Evolutionary conservation across 805 yeast genomes (phyloP).

Genomic region (Pichia exigua): DNA sequence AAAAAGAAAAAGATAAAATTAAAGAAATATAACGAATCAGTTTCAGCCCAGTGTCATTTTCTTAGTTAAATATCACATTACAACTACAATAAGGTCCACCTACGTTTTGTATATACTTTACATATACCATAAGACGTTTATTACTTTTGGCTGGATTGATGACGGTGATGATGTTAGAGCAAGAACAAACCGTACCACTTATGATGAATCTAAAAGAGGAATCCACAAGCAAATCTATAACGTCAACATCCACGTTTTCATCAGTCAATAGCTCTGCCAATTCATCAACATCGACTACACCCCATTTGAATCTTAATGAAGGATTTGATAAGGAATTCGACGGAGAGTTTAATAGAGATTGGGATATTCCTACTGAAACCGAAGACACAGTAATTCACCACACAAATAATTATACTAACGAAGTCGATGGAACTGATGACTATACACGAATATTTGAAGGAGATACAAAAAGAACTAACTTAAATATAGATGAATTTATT

Average conservation of each 20-base stretch:
- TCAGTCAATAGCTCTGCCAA: background rate
- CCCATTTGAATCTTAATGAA: background rate
- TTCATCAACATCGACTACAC: background rate
- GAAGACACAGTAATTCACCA: conserved; percentile 4
- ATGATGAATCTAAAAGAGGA: background rate
- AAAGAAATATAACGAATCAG: background rate
- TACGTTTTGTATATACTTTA: background rate
- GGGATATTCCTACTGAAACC: background rate
- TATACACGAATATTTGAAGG: background rate
- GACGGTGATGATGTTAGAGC: background rate
- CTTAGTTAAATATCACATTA: background rate
- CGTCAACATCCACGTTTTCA: background rate
- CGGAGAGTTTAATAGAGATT: background rate
- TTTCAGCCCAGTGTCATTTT: background rate
- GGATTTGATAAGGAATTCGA: background rate
- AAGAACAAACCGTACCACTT: background rate
- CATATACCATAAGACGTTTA: background rate
- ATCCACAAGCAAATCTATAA: background rate
- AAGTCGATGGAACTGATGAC: background rate
- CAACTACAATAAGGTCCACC: background rate
- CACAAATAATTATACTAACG: background rate
- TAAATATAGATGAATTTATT: background rate
- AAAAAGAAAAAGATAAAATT: background rate
- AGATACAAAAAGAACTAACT: background rate
- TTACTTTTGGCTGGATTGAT: background rate